Base-by-base conservation (phyloP, 1,139 yeast species). In the Citeromyces hawaiiensis region DNA sequence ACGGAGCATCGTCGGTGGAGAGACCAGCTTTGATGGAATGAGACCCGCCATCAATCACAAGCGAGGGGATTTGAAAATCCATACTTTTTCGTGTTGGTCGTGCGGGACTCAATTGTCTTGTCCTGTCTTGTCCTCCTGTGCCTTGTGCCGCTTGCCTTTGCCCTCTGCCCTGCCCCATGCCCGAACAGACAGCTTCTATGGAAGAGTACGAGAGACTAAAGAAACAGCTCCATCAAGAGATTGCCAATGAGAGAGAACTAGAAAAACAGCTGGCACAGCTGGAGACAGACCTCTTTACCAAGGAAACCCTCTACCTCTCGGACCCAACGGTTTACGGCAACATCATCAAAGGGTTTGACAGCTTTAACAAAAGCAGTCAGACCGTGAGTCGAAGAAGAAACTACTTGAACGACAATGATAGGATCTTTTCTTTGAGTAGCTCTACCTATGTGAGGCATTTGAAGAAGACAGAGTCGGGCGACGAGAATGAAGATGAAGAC, bases 291-390 rank as follows among this genome's bases (percentile, higher is more conserved):
- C 80, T 91, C n/a, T 87, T 77, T 60, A 81, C 77, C 42, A 75
- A 75, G 46, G 97, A 91, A 56, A 76, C 83, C 5, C 74, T 74
- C 25, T 88, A 91, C 54, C 72, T 91, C 41, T 74, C 79, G 40
- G 88, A 82, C 43, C 66, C 77, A 16, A 47, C 67, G 48, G 61
- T 68, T 8, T 73, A 76, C 42, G 96, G 95, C 0, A 86, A 86
- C 54, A 80, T 91, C 29, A 83, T 87, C 29, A 81, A 81, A 48
- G 97, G 97, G 1, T 88, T 87, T 53, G 96, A 88, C 43, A 81
- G 76, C 50, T 83, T 83, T 54, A 67, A 79, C 40, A 83, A 83
- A 53, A 56, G 61, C n/a, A 41, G 49, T 6, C 17, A 30, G 8
- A 48, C 53, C 39, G 21, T 44, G 2, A 65, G 68, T 40, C 68